Evolutionary conservation across 148 eudicot species (phyloP).

Genomic region (Rhododendron griersonianum): DNA sequence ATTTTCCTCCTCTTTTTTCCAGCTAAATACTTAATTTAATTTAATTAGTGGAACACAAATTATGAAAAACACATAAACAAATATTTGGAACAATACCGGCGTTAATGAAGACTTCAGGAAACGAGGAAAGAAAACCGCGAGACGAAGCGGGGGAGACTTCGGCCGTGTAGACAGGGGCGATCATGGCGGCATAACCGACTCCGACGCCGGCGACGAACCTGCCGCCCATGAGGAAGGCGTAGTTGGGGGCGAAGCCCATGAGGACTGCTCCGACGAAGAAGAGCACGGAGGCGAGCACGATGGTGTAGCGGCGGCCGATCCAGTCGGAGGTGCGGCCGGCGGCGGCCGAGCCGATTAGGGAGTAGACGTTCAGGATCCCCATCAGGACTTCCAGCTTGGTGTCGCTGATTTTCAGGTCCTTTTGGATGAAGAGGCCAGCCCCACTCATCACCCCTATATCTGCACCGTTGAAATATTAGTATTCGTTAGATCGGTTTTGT

Average conservation of each 20-base stretch:
- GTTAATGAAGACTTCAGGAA: conserved; percentile 22
- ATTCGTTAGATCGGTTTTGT: not conserved
- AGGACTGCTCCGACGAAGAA: conserved; percentile 33
- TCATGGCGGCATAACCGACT: conserved; percentile 32
- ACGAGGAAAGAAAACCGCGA: conserved; percentile 19
- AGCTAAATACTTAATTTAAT: too few species aligned
- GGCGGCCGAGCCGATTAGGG: conserved; percentile 29
- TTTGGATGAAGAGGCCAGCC: not conserved
- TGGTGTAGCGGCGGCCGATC: conserved; percentile 43
- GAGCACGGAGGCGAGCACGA: conserved; percentile 32
- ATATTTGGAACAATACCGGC: not conserved
- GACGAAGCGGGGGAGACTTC: conserved; percentile 16
- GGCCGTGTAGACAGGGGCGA: conserved; percentile 19
- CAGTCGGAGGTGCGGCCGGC: conserved; percentile 41
- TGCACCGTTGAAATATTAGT: not conserved
- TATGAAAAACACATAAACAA: not conserved
- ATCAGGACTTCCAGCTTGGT: conserved; percentile 12
- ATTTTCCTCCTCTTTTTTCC: too few species aligned
- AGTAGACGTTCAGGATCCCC: conserved; percentile 22
- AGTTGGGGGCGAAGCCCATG: conserved; percentile 41
- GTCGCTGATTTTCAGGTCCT: conserved; percentile 8
- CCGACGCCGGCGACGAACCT: conserved; percentile 41
- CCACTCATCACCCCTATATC: conserved; percentile 11
- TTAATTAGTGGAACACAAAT: too few species aligned
- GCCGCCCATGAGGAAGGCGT: conserved; percentile 35